Conservation (phyloP, 225 moss, liverwort and hornwort genomes). For the Anthoceros angustus region DNA sequence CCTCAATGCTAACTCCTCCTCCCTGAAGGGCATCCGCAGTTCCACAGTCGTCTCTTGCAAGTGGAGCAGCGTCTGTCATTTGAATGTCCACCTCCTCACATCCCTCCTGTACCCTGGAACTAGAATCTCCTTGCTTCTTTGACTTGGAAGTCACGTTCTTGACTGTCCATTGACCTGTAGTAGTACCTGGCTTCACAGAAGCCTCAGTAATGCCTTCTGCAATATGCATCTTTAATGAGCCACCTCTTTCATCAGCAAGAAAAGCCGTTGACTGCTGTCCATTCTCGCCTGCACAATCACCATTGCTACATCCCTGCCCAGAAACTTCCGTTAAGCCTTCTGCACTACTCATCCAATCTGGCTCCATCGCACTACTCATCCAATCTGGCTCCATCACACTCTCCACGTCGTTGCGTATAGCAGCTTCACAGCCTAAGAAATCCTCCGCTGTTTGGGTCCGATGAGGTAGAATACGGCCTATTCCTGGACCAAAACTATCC, state of each 20-base stretch:
- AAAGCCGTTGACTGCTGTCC: neutral
- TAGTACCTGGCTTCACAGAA: too few species aligned
- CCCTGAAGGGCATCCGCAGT: neutral
- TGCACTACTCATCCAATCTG: neutral
- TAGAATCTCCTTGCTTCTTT: too few species aligned
- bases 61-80: too few species aligned
- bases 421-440: constrained; percentile 12
- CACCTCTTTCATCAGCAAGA: too few species aligned
- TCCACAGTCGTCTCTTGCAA: neutral
- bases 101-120: too few species aligned
- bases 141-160: too few species aligned
- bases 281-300: neutral
- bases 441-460: constrained; percentile 31
- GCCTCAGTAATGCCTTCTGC: too few species aligned
- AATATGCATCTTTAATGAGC: too few species aligned
- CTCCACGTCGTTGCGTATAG: neutral
- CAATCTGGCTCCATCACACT: neutral
- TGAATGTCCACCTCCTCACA: too few species aligned
- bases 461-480: constrained; percentile 64
- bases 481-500: constrained; percentile 45
- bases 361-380: neutral
- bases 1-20: neutral
- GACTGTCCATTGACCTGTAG: too few species aligned
- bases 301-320: neutral
- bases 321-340: neutral